Evolutionary conservation across 768 basidiomycete genomes (phyloP).

Genomic region (Boletellus emodensis): DNA sequence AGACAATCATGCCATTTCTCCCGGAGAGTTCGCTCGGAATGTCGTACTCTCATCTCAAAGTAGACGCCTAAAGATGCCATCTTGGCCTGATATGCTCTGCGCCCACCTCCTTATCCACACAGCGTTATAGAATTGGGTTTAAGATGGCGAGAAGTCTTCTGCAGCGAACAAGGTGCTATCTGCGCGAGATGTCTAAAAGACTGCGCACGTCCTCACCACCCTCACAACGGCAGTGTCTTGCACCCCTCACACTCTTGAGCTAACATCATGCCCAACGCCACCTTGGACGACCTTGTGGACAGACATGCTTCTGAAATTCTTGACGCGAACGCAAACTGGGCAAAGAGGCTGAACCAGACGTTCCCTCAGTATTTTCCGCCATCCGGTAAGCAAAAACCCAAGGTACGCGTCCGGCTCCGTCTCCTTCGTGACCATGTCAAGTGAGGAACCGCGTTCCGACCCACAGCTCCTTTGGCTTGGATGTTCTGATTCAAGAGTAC

Average conservation of each 20-base stretch:
- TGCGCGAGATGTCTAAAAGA: neutral
- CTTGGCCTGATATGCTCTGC: neutral
- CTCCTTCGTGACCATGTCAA: neutral
- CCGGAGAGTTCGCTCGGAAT: too few species aligned
- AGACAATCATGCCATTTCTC: too few species aligned
- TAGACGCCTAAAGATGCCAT: neutral
- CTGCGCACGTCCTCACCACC: neutral
- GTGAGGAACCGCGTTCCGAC: neutral
- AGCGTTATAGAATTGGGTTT: neutral
- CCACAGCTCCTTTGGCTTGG: neutral
- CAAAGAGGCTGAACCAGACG: conserved; percentile 16
- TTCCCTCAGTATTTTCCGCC: conserved; percentile 23
- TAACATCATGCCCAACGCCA: neutral
- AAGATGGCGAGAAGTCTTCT: neutral
- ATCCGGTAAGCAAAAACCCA: conserved; percentile 13
- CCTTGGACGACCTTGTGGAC: neutral
- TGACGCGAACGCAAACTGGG: conserved; percentile 17
- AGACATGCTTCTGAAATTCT: neutral
- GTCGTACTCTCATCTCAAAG: too few species aligned
- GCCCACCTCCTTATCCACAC: neutral
- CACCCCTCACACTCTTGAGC: neutral
- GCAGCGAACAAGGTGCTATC: neutral
- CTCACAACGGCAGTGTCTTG: neutral
- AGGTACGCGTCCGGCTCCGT: conserved; percentile 6
- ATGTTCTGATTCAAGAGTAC: neutral